These are phyloP conservation scores for Hymenoscyphus infarciens DNA, from an alignment of 2,329 filamentous ascomycete species.

Conservation along the genomic window DNA sequence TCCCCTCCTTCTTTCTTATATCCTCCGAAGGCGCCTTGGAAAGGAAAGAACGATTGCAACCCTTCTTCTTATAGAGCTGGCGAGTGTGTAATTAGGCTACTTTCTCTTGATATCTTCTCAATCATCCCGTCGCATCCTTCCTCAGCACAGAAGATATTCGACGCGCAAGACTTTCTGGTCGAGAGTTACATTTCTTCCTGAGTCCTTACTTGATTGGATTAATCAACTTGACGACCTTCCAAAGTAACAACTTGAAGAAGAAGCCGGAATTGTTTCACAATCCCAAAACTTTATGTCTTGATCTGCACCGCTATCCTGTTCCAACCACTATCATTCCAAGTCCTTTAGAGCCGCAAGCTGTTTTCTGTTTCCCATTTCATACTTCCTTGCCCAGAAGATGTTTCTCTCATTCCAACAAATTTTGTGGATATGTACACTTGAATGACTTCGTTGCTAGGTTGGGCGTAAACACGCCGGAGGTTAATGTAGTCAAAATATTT, in stretches of 20 bases:
- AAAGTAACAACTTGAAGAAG: slow-evolving; percentile 1
- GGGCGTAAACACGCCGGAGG: too few relatives aligned
- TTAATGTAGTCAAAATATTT: background rate
- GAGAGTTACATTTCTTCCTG: slow-evolving; percentile 14
- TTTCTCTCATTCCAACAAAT: background rate
- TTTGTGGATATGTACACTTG: background rate
- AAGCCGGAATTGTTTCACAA: background rate
- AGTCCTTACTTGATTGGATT: slow-evolving; percentile 15
- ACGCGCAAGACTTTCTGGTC: slow-evolving; percentile 13
- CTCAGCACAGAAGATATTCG: slow-evolving; percentile 10
- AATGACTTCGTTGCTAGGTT: background rate
- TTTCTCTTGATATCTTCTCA: slow-evolving; percentile 8
- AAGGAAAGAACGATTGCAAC: background rate
- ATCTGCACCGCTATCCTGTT: background rate
- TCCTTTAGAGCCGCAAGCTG: background rate
- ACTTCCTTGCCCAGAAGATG: background rate
- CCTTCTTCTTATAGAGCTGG: background rate
- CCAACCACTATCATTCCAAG: background rate
- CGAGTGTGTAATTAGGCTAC: background rate
- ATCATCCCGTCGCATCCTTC: slow-evolving; percentile 9
- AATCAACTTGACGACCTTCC: slow-evolving; percentile 6
- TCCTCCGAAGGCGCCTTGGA: background rate
- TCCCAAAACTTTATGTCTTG: slow-evolving; percentile 4
- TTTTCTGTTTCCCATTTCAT: background rate
- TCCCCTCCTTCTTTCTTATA: too few relatives aligned